Evolutionary conservation across 768 basidiomycete species (phyloP).

Genomic region (Royoungia palumana): DNA sequence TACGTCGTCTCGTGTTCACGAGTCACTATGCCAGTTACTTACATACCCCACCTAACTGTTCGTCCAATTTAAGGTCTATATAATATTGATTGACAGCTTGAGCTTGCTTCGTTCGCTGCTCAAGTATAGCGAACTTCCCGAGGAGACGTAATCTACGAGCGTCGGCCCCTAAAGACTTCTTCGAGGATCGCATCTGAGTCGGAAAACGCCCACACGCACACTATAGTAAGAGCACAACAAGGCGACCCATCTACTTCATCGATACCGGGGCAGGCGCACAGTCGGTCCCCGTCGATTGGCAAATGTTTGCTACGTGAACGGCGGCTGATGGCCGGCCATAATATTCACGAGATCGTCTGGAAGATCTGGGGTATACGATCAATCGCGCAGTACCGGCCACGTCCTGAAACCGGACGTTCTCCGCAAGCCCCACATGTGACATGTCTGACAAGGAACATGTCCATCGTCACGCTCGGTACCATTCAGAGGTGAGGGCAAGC

Average conservation of each 20-base stretch:
- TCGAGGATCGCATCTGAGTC: too few species aligned
- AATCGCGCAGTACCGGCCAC: conserved; percentile 87
- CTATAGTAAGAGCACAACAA: too few species aligned
- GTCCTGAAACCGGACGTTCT: conserved; percentile 85
- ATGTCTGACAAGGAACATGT: conserved; percentile 59
- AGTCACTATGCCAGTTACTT: too few species aligned
- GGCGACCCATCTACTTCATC: conserved; percentile 84
- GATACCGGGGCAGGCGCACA: conserved; percentile 89
- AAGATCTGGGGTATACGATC: conserved; percentile 87
- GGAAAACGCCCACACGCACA: too few species aligned
- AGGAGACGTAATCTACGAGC: too few species aligned
- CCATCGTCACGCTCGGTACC: conserved; percentile 50
- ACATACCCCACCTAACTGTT: too few species aligned
- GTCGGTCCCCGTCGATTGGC: conserved; percentile 95
- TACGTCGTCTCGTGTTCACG: too few species aligned
- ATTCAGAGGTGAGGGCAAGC: conserved; percentile 61
- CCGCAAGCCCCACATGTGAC: conserved; percentile 51
- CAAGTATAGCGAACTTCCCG: too few species aligned
- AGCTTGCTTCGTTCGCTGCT: too few species aligned
- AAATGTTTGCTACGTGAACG: conserved; percentile 74
- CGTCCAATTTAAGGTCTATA: too few species aligned
- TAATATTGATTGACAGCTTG: too few species aligned
- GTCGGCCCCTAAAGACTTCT: too few species aligned
- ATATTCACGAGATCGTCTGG: neutral
- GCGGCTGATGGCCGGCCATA: neutral